Evolutionary conservation across 768 basidiomycete species (phyloP).

Genomic region (Cytidiella melzeri): DNA sequence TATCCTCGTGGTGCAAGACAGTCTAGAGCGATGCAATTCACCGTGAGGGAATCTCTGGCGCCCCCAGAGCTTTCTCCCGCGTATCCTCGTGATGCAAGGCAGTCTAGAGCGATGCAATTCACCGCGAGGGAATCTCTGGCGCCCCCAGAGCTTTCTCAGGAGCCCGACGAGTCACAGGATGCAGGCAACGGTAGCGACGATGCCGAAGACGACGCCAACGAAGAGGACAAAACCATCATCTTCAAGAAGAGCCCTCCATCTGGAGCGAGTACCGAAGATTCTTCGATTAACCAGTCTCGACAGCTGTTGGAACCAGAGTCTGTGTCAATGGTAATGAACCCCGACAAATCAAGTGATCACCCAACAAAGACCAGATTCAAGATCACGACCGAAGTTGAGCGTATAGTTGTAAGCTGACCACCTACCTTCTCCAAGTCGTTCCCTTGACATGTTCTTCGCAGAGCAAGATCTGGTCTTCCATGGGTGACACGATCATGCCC

Average conservation of each 20-base stretch:
- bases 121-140: neutral
- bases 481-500: slow-evolving; percentile 60
- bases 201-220: slow-evolving; percentile 10
- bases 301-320: too few relatives aligned
- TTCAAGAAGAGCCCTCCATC: slow-evolving; percentile 20
- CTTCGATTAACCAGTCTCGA: too few relatives aligned
- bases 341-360: neutral
- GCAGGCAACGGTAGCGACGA: slow-evolving; percentile 7
- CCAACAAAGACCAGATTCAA: slow-evolving; percentile 32
- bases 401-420: slow-evolving; percentile 44
- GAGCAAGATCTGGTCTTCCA: slow-evolving; percentile 64
- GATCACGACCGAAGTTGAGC: slow-evolving; percentile 59
- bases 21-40: slow-evolving; percentile 4
- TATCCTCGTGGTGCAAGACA: neutral
- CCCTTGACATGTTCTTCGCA: slow-evolving; percentile 21
- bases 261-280: slow-evolving; percentile 15
- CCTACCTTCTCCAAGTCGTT: neutral
- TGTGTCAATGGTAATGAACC: neutral
- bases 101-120: slow-evolving; percentile 3
- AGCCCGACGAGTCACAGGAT: neutral
- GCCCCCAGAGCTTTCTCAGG: neutral
- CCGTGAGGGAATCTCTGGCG: slow-evolving; percentile 19
- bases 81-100: neutral
- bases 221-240: slow-evolving; percentile 28
- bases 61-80: neutral